Evolutionary conservation across 2,329 filamentous ascomycete species (phyloP), one percentile per base, ranked within the genome.

Genomic region (Intubia oerlemansii): DNA sequence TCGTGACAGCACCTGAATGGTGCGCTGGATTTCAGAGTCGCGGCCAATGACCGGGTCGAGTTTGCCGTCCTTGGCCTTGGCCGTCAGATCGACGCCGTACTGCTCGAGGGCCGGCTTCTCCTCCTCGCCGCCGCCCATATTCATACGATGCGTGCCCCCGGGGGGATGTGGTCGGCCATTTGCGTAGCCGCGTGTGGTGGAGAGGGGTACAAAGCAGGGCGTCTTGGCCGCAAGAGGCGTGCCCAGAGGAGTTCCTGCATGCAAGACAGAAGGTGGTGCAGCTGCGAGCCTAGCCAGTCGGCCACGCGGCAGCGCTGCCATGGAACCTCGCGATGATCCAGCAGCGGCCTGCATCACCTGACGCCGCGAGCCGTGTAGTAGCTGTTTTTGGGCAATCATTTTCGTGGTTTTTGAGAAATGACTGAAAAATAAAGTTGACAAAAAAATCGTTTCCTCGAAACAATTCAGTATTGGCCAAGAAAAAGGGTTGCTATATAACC

Each of bases 1-100:
- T 37, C 88, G 62, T 11, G 84, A 93, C 2, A 98, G 54, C 9
- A 98, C 77, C 44, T 95, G 88, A 34, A 95, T 93, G 0, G 84
- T 92, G 28, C 88, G 64, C 44, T 92, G 80, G 29, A 95, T 92
- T 47, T 93, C 88, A 5, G 67, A 59, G 42, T 93, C 84, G 47
- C 88, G 66, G 13, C 88, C 88, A 44, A 98, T 95, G 10, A 95
- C 85, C 0, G 88, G 88, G 44, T 98, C 88, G 4, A 98, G 62
- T 46, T 92, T 93, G 23, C 88, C 88, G 27, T 77, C 75, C 46
- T 66, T 78, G 13, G 88, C 88, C 42, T 67, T 68, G 10, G 69
- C 77, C 2, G 88, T 95, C 30, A 98, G 58, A 46, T 98, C 85
- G 35, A 93, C 61, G 33, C 88, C 88, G 44, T 73, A 98, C 48